These are phyloP conservation scores for Phytophthora vignae DNA, from an alignment of 352 stramenopile species.

Conservation along the genomic window DNA sequence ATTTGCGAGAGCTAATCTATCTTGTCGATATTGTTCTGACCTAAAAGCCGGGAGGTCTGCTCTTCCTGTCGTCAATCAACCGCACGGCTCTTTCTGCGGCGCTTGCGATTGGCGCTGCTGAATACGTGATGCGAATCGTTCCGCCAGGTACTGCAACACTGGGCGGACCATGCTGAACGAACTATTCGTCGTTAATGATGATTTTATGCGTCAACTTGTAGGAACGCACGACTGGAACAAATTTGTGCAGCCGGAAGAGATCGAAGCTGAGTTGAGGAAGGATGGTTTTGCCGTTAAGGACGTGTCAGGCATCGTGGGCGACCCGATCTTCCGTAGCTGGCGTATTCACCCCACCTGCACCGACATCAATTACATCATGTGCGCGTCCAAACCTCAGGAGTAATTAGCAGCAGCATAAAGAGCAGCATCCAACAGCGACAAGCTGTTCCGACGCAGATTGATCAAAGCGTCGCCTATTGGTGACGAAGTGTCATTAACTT, in stretches of 20 bases:
- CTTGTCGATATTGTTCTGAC: constrained; percentile 4
- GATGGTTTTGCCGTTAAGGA: constrained; percentile 69
- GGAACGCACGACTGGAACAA: constrained; percentile 90
- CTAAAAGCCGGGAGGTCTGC: constrained; percentile 64
- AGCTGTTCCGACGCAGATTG: not conserved
- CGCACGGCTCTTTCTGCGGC: constrained; percentile 71
- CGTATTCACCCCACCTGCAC: constrained; percentile 76
- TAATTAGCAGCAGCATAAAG: constrained; percentile 14
- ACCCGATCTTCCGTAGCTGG: constrained; percentile 80
- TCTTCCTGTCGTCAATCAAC: constrained; percentile 91
- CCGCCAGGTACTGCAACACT: constrained; percentile 51
- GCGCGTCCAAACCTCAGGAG: constrained; percentile 64
- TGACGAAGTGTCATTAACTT: not conserved
- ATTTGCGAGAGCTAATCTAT: not conserved
- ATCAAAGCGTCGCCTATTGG: not conserved
- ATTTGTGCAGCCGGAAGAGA: constrained; percentile 79
- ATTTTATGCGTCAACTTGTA: constrained; percentile 5
- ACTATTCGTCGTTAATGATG: not conserved
- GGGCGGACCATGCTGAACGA: not conserved
- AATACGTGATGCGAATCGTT: constrained; percentile 80
- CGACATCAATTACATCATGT: constrained; percentile 88
- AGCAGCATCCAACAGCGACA: constrained; percentile 8
- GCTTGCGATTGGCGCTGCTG: constrained; percentile 76
- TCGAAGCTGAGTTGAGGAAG: constrained; percentile 64
- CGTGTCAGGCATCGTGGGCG: constrained; percentile 81